Evolutionary conservation across 371 early-diverging fungal genomes (phyloP), one percentile per base, ranked within the genome.

Genomic region (Mortierella sp.): DNA sequence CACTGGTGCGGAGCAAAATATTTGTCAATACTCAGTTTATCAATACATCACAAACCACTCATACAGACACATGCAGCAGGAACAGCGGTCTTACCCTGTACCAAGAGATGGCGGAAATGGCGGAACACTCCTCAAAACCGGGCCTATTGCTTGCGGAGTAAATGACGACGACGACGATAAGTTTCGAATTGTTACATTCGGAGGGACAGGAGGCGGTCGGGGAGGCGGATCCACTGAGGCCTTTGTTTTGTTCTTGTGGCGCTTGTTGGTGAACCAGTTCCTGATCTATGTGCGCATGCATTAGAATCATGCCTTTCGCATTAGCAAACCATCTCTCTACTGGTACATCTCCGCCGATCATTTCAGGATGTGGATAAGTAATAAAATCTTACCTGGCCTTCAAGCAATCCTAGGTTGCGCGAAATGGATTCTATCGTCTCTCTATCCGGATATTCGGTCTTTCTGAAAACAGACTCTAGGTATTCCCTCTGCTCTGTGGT

Each of bases 201-300:
- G n/a, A n/a, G 34, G 61, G 9, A 31, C 19, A 8, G 61, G 61
- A 11, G 55, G 29, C 19, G 39, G 8, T 4, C 22, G 9, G 22
- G 8, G 37, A 6, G 19, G 22, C 34, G 61, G 61, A 0, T 3
- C 61, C 9, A 34, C 61, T 31, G 22, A 9, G 22, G 61, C 9
- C 37, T 19, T 31, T 22, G 4, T 34, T 31, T 61, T 61, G 9
- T 31, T 39, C 19, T 61, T 61, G 37, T 16, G 8, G 22, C 61
- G 61, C 34, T 39, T 61, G 34, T 22, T 61, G 34, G 61, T 34
- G 39, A 61, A 61, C 61, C 61, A 61, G 3, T 34, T 61, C 61
- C 61, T 34, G 7, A 61, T 31, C 61, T 61, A 37, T 1, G 2
- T 19, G 22, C 37, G 10, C 19, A 37, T 34, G 8, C 22, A 37